Base-by-base conservation (phyloP, 108 stramenopile genomes). In the Cyclotella baltica region DNA sequence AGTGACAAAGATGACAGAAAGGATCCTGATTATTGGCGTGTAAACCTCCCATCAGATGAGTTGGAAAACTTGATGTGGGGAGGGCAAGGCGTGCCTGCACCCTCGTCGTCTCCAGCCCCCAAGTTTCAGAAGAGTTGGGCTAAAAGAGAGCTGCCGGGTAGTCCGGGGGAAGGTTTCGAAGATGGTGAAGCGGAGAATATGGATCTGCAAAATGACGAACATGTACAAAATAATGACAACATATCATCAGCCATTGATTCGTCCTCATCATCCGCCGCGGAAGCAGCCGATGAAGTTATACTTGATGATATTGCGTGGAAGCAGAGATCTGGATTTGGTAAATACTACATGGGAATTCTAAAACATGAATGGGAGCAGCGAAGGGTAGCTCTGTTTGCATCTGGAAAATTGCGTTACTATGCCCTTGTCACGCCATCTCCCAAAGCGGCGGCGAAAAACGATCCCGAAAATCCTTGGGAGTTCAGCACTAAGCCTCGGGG, bases 221-320 rank as follows among this genome's bases (percentile, higher is more conserved):
- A 65, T 50, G 10, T 10, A 9, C 46, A 67, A 46, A 73, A 51
- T 9, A 50, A 63, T 6, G 80, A 81, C 61, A 81, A 74, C 48
- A 75, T 81, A 29, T 50, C 72, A 22, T 62, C 73, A 1, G 80
- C 80, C 20, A 46, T 81, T 23, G 48, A 40, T 3, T 46, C 64
- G 11, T n/a, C 40, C n/a, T n/a, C n/a, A 46, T n/a, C 46, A 52
- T 18, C 30, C 4, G 22, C 37, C 25, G 28, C 23, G 63, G 38
- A 38, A n/a, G 23, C 22, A 35, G n/a, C 34, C 35, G 82, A 83
- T 25, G 53, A 72, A 61, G 70, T 83, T 27, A 71, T 83, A 37
- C 66, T 83, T 6, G 74, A 83, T 76, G 82, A 83, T n/a, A 76
- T 83, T 47, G 75, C 73, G 4, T 83, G 82, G 82, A 83, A 83